phyloP scores from a whole-genome alignment of 2,329 filamentous ascomycete species.

The Botryotinia calthae region DNA sequence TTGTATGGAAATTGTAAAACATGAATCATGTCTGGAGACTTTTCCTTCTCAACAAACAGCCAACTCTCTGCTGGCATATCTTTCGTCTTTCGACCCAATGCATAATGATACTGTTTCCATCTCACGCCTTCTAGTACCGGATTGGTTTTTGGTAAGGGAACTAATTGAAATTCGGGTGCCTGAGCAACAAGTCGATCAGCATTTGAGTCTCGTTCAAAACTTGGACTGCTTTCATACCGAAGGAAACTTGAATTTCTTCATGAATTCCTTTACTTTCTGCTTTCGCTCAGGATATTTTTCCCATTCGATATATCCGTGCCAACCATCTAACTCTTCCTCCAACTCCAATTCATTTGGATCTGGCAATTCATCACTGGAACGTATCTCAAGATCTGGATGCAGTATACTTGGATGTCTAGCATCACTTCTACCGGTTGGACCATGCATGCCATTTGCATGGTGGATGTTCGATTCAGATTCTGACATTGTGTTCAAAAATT shows the following conservation, averaged over 20 bases:
- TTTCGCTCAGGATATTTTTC: conserved; percentile 69
- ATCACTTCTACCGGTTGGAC: neutral
- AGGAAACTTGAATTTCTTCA: conserved; percentile 52
- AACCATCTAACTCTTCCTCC: conserved; percentile 19
- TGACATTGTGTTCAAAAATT: neutral
- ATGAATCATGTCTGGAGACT: conserved; percentile 59
- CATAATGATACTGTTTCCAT: conserved; percentile 59
- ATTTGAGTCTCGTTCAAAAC: neutral
- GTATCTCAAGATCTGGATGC: conserved; percentile 20
- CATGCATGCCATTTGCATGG: neutral
- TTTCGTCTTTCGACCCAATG: conserved; percentile 47
- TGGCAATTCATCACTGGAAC: conserved; percentile 16
- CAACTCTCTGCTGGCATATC: conserved; percentile 57
- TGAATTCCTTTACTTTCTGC: conserved; percentile 53
- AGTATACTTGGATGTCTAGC: conserved; percentile 16
- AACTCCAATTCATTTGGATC: conserved; percentile 15
- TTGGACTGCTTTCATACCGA: neutral
- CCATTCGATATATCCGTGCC: conserved; percentile 60
- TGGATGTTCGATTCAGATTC: neutral
- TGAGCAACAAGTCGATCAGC: conserved; percentile 4
- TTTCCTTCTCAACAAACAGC: conserved; percentile 54
- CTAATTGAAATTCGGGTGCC: conserved; percentile 55
- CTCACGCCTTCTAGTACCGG: conserved; percentile 54
- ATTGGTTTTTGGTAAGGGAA: conserved; percentile 54
- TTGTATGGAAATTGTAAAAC: conserved; percentile 64